Percentiles rank a stretch among this genome's conserved stretches.
These are phyloP conservation scores for Scheffersomyces coipomensis DNA, from an alignment of 805 yeast genomes.

Conservation along the genomic window DNA sequence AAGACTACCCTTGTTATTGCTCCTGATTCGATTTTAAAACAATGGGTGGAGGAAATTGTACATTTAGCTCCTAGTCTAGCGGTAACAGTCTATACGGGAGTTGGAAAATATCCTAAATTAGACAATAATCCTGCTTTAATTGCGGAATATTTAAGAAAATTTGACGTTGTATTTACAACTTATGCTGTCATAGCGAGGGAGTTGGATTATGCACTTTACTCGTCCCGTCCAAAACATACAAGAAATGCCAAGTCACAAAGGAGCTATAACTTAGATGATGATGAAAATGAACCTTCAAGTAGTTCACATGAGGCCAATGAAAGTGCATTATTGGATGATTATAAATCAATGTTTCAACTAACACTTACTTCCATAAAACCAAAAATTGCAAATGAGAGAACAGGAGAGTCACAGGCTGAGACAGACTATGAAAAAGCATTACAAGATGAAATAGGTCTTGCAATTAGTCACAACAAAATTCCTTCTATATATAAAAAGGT, in stretches of 20 bases:
- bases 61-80: slow-evolving; percentile 58
- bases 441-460: slow-evolving; percentile 30
- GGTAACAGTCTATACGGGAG: slow-evolving; percentile 65
- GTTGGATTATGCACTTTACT: slow-evolving; percentile 73
- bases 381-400: slow-evolving; percentile 21
- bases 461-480: slow-evolving; percentile 24
- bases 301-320: not conserved
- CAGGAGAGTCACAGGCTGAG: slow-evolving; percentile 16
- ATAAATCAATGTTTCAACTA: slow-evolving; percentile 24
- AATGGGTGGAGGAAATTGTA: slow-evolving; percentile 79
- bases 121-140: slow-evolving; percentile 37
- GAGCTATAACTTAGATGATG: slow-evolving; percentile 1
- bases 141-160: slow-evolving; percentile 54
- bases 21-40: slow-evolving; percentile 79
- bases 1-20: slow-evolving; percentile 81
- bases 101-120: slow-evolving; percentile 23
- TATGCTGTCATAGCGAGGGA: slow-evolving; percentile 72
- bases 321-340: slow-evolving; percentile 11
- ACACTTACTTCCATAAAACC: slow-evolving; percentile 22
- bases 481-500: slow-evolving; percentile 18
- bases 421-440: slow-evolving; percentile 33
- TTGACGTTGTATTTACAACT: slow-evolving; percentile 80
- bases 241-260: slow-evolving; percentile 24
- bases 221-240: slow-evolving; percentile 54
- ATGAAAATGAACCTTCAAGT: slow-evolving; percentile 8